Base-by-base conservation (phyloP, 2,329 filamentous ascomycete species). In the Xylariaceae sp. region DNA sequence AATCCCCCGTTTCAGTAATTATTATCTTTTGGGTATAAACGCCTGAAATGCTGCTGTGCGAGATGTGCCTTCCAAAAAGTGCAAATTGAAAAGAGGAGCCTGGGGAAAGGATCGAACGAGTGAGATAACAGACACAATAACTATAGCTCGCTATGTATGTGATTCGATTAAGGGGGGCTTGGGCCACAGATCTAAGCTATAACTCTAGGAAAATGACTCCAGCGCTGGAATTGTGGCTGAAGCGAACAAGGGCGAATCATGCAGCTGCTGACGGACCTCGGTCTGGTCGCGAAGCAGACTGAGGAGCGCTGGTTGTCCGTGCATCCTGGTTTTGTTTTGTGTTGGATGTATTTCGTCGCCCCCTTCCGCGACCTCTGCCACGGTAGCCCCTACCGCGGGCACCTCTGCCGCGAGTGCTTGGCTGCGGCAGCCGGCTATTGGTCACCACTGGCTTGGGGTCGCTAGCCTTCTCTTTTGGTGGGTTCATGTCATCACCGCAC, bases 361-460 rank as follows among this genome's bases (percentile, higher is more conserved):
- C 50, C 38, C 44, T 50, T 16, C 53, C 51, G 29, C 53, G 53
- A 39, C 50, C 51, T 27, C 51, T 51, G 18, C 52, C 50, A 24
- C 54, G 52, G 33, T 39, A 18, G 12, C 43, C 43, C 44, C 52
- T 48, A 21, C 54, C 50, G 11, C 53, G 53, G n/a, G 41, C 39
- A 17, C 50, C 42, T 41, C 49, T 48, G 9, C 48, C 44, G 38
- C 47, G 52, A 21, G 33, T 26, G 16, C 46, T 27, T 11, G 38
- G 47, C 32, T 42, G 44, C 6, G 42, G 21, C 17, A 34, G 29
- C 38, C 38, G 48, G 9, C n/a, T 27, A 17, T 46, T 38, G 4
- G 39, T 13, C 9, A 36, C 35, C 8, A 17, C 13, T 29, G 40
- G 16, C 9, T 37, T 30, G 7, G 32, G 28, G 9, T 44, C 18